Percentiles rank a stretch among this genome's conserved stretches.
phyloP scores from a whole-genome alignment of 176 grass and related monocot genomes.

The Avena insularis region DNA sequence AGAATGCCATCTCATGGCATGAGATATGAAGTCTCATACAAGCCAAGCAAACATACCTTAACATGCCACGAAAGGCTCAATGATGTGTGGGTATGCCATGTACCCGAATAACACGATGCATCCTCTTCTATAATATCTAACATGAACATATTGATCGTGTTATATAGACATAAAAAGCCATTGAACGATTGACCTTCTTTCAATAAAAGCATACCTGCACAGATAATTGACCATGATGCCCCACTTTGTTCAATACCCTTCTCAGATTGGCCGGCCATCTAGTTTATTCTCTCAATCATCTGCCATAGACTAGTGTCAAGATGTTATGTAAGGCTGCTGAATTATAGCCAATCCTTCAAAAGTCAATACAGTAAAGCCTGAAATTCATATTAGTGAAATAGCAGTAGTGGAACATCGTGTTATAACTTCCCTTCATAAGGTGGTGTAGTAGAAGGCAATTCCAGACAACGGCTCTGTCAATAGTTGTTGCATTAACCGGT shows the following conservation, averaged over 20 bases:
- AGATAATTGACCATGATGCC: conserved; percentile 99
- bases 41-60: conserved; percentile 52
- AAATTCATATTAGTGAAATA: background rate
- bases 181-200: conserved; percentile 14
- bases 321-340: background rate
- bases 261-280: conserved; percentile 89
- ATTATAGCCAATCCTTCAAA: background rate
- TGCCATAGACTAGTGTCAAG: conserved; percentile 21
- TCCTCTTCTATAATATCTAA: conserved; percentile 84
- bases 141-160: conserved; percentile 44
- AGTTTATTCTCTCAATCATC: conserved; percentile 93
- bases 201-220: conserved; percentile 61
- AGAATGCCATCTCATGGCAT: background rate
- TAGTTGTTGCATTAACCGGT: too few relatives aligned
- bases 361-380: background rate
- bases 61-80: conserved; percentile 61
- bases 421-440: too few relatives aligned
- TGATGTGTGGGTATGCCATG: conserved; percentile 71
- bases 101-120: conserved; percentile 67
- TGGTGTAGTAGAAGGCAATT: too few relatives aligned
- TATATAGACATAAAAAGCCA: background rate
- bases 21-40: background rate
- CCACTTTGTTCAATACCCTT: conserved; percentile 97
- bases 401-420: too few relatives aligned
- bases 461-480: too few relatives aligned